Evolutionary conservation across 345 rosid genomes (phyloP).

Genomic region (Citrus sinensis): DNA sequence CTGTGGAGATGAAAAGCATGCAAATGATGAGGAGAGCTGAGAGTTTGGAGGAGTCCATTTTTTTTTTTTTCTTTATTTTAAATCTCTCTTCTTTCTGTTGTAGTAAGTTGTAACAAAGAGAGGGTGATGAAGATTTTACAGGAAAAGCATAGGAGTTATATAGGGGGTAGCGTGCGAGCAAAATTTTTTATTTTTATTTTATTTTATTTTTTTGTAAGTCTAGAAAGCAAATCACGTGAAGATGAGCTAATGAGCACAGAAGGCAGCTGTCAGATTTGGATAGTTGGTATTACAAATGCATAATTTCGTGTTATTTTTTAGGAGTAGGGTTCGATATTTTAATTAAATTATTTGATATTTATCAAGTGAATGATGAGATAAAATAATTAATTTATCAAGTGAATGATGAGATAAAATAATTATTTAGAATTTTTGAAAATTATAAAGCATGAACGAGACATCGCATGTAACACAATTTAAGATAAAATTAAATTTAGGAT

Average conservation of each 20-base stretch:
- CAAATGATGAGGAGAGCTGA: constrained; percentile 52
- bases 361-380: too few species aligned
- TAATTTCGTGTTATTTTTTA: not conserved
- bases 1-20: constrained; percentile 54
- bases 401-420: too few species aligned
- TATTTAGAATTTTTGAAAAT: too few species aligned
- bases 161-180: constrained; percentile 20
- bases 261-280: constrained; percentile 66
- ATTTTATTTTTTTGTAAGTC: not conserved
- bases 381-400: too few species aligned
- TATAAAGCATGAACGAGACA: too few species aligned
- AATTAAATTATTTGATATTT: too few species aligned
- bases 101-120: not conserved
- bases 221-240: constrained; percentile 68
- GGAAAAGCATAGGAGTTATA: constrained; percentile 29
- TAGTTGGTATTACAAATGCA: constrained; percentile 58
- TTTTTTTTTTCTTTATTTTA: not conserved
- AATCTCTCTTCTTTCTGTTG: not conserved
- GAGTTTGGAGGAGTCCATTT: constrained; percentile 51
- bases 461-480: too few species aligned
- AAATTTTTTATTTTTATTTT: too few species aligned
- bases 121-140: constrained; percentile 13
- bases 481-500: too few species aligned
- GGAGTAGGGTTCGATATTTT: too few species aligned
- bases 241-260: constrained; percentile 30